Evolutionary conservation across 345 rosid genomes (phyloP).

Genomic region (Eutrema yunnanense): DNA sequence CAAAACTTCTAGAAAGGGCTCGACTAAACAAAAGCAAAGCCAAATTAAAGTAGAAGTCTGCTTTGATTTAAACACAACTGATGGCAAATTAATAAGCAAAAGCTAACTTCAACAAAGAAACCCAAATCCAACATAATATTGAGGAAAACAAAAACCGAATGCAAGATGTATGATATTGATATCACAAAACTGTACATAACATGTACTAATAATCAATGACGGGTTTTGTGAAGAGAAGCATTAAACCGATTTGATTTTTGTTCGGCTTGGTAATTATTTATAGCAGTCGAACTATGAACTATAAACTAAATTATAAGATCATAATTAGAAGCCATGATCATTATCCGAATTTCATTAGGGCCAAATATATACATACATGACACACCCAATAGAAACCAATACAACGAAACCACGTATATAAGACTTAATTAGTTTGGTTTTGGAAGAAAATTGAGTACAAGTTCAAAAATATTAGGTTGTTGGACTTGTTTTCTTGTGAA

Average conservation of each 20-base stretch:
- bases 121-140: not conserved
- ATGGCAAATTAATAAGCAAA: not conserved
- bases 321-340: not conserved
- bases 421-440: not conserved
- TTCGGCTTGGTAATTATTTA: not conserved
- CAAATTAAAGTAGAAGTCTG: not conserved
- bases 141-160: not conserved
- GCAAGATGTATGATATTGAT: not conserved
- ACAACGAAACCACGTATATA: not conserved
- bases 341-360: not conserved
- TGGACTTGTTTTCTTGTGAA: constrained; percentile 3
- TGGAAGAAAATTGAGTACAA: not conserved
- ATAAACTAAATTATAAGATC: not conserved
- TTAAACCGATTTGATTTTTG: not conserved
- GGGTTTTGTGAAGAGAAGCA: not conserved
- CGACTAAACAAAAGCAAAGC: not conserved
- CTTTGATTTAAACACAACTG: not conserved
- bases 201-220: not conserved
- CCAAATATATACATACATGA: not conserved
- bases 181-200: not conserved
- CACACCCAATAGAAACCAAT: not conserved
- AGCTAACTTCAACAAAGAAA: not conserved
- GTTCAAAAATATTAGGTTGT: not conserved
- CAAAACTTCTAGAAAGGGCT: not conserved
- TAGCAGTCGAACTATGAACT: not conserved